Conservation (phyloP, 2,329 filamentous ascomycete genomes). For the Neopestalotiopsis sp. region DNA sequence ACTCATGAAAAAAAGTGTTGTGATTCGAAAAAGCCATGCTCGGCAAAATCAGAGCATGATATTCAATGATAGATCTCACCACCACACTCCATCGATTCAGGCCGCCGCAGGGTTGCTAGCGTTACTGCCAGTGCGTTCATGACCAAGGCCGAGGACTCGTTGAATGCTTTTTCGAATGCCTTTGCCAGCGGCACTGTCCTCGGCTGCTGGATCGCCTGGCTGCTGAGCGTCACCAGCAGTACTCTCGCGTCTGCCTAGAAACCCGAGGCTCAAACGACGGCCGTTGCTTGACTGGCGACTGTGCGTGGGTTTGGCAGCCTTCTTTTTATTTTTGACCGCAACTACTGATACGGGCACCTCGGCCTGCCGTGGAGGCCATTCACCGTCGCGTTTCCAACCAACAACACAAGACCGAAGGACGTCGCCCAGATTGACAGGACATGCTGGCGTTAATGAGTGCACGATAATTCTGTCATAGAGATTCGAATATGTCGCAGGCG, state of each 20-base stretch:
- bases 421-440: constrained; percentile 86
- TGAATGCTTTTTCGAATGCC: constrained; percentile 40
- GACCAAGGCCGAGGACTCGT: constrained; percentile 38
- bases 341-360: constrained; percentile 45
- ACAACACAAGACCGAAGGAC: constrained; percentile 81
- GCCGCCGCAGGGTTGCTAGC: constrained; percentile 21
- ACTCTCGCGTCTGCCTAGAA: constrained; percentile 45
- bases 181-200: constrained; percentile 23
- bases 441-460: constrained; percentile 78
- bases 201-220: constrained; percentile 17
- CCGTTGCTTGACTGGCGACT: constrained; percentile 34
- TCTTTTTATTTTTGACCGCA: constrained; percentile 44
- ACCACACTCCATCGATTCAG: background rate
- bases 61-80: background rate
- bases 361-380: constrained; percentile 79
- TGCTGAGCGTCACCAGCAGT: constrained; percentile 24
- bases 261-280: constrained; percentile 53
- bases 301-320: constrained; percentile 25
- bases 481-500: constrained; percentile 73
- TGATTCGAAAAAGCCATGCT: background rate
- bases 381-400: constrained; percentile 91
- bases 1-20: background rate
- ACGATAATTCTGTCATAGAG: constrained; percentile 91
- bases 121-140: constrained; percentile 28
- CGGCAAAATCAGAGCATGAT: background rate